Evolutionary conservation across 208 protist species (phyloP).

Genomic region (Angomonas ambiguus): DNA sequence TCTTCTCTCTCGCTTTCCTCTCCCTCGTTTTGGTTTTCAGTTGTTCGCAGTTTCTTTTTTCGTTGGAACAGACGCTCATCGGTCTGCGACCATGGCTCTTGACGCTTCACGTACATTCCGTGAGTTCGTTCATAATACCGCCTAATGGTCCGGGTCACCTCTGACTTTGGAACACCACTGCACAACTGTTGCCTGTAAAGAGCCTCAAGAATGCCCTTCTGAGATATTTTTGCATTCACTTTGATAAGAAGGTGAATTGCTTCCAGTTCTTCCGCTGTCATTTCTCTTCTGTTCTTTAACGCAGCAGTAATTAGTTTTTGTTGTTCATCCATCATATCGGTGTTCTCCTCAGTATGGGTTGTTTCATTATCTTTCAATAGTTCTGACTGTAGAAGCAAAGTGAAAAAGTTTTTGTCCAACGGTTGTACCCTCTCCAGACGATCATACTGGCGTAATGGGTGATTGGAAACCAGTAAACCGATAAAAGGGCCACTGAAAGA

Average conservation of each 20-base stretch:
- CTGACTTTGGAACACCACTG: constrained; percentile 50
- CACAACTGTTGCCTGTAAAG: constrained; percentile 59
- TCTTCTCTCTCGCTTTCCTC: neutral
- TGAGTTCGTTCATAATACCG: constrained; percentile 74
- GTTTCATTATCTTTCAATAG: constrained; percentile 13
- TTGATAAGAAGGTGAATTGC: constrained; percentile 52
- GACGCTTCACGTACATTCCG: constrained; percentile 45
- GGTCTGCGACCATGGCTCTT: constrained; percentile 50
- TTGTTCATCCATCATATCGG: constrained; percentile 31
- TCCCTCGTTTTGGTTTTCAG: neutral
- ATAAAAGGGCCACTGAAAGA: constrained; percentile 81
- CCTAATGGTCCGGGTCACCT: constrained; percentile 64
- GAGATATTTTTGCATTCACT: constrained; percentile 46
- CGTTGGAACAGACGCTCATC: constrained; percentile 67
- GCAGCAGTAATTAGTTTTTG: constrained; percentile 44
- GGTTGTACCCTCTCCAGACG: constrained; percentile 44
- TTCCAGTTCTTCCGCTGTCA: constrained; percentile 61
- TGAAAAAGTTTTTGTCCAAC: constrained; percentile 38
- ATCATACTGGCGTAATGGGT: constrained; percentile 69
- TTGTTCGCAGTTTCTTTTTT: neutral
- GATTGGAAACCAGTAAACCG: constrained; percentile 42
- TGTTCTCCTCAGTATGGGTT: constrained; percentile 13
- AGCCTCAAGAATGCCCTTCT: constrained; percentile 39
- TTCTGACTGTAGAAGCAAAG: constrained; percentile 38
- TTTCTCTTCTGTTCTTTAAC: constrained; percentile 60